These are phyloP conservation scores for Tylopilus felleus DNA, from an alignment of 768 basidiomycete genomes.

Conservation along the genomic window DNA sequence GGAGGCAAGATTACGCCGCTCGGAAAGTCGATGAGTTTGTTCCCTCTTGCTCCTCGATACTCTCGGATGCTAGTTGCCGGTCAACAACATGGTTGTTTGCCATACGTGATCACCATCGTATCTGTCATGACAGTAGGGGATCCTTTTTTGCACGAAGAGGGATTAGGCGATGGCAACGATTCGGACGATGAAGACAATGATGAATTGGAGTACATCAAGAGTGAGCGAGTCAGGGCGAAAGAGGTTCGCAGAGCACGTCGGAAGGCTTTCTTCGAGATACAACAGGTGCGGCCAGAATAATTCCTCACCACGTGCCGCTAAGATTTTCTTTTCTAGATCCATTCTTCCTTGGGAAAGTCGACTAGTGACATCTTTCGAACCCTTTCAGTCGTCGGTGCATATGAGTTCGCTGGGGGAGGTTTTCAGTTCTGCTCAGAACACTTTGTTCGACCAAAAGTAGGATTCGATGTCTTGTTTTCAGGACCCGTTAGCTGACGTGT, in stretches of 20 bases:
- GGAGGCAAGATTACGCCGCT: slow-evolving; percentile 80
- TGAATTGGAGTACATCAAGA: slow-evolving; percentile 44
- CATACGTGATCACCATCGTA: slow-evolving; percentile 89
- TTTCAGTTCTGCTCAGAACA: slow-evolving; percentile 81
- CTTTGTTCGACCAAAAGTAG: slow-evolving; percentile 86
- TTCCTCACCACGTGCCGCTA: not conserved
- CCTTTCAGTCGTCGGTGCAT: slow-evolving; percentile 94
- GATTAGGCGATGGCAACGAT: slow-evolving; percentile 44
- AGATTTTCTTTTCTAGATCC: slow-evolving; percentile 44
- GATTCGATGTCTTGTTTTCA: slow-evolving; percentile 4
- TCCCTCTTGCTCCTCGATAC: slow-evolving; percentile 91
- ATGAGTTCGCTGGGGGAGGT: slow-evolving; percentile 85
- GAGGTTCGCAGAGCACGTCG: slow-evolving; percentile 59
- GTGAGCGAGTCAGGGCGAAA: slow-evolving; percentile 46
- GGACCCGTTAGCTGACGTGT: slow-evolving; percentile 1
- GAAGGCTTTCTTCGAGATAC: slow-evolving; percentile 78
- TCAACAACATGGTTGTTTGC: slow-evolving; percentile 83
- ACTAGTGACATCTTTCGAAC: slow-evolving; percentile 84
- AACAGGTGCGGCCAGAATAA: slow-evolving; percentile 51
- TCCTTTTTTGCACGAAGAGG: slow-evolving; percentile 88
- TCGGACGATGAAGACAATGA: slow-evolving; percentile 37
- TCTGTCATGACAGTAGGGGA: slow-evolving; percentile 92
- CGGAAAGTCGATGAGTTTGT: slow-evolving; percentile 89
- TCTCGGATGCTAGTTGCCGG: slow-evolving; percentile 93
- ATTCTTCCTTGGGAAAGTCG: slow-evolving; percentile 74